Evolutionary conservation across 345 rosid species (phyloP).

Genomic region (Citrus trifoliata): DNA sequence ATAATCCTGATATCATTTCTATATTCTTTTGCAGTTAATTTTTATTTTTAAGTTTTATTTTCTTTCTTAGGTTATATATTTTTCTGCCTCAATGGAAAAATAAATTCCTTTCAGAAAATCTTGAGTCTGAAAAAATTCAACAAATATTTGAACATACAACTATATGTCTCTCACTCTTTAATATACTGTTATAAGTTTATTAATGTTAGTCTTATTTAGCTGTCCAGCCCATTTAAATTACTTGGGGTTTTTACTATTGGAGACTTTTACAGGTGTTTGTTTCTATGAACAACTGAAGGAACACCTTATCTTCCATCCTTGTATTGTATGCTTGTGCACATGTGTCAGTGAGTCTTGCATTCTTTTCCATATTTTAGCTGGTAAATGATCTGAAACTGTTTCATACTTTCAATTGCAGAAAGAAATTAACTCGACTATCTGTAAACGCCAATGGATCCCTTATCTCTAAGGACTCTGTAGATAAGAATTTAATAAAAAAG

Average conservation of each 20-base stretch:
- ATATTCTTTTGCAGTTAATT: background rate
- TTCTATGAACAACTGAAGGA: background rate
- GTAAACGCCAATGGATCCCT: slow-evolving; percentile 72
- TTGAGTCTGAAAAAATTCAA: background rate
- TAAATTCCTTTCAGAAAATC: background rate
- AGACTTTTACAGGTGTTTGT: background rate
- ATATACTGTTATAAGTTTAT: background rate
- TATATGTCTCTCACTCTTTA: background rate
- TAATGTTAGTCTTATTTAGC: background rate
- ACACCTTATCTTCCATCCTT: background rate
- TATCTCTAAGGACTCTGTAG: slow-evolving; percentile 56
- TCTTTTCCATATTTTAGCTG: background rate
- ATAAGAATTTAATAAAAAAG: slow-evolving; percentile 59
- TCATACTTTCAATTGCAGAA: slow-evolving; percentile 46
- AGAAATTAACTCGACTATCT: slow-evolving; percentile 63
- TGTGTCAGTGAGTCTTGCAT: background rate
- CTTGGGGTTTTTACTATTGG: background rate
- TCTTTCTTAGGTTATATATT: background rate
- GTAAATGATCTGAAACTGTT: background rate
- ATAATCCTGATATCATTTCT: background rate
- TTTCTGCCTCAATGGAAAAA: background rate
- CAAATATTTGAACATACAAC: background rate
- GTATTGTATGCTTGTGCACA: background rate
- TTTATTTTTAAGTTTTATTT: background rate
- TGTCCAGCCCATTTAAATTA: background rate